These are phyloP conservation scores for Mucuna pruriens DNA, from an alignment of 306 rosid species.

Conservation along the genomic window DNA sequence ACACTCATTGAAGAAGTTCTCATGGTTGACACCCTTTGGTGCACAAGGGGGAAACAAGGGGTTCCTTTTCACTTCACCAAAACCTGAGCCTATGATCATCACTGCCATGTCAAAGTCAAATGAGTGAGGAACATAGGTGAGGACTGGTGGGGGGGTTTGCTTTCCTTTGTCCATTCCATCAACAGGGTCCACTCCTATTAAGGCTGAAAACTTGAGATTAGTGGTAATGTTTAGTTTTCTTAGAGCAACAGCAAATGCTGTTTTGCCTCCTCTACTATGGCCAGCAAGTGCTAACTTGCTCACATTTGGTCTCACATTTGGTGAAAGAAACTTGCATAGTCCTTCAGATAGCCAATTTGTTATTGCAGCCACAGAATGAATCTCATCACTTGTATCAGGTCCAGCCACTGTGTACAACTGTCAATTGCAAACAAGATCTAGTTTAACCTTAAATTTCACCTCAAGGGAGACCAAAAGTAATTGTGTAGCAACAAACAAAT, in stretches of 20 bases:
- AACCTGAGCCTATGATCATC: conserved; percentile 72
- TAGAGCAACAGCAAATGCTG: conserved; percentile 77
- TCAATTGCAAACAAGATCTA: conserved; percentile 26
- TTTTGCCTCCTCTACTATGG: conserved; percentile 91
- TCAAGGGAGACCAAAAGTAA: neutral
- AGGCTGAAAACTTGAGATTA: conserved; percentile 64
- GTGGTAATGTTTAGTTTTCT: conserved; percentile 46
- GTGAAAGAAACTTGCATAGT: conserved; percentile 58
- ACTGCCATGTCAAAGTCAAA: conserved; percentile 64
- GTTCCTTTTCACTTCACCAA: conserved; percentile 66
- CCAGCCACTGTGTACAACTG: conserved; percentile 73
- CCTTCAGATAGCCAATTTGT: conserved; percentile 73
- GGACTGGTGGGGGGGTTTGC: conserved; percentile 88
- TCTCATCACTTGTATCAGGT: conserved; percentile 68
- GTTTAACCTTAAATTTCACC: neutral
- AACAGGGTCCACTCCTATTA: conserved; percentile 88
- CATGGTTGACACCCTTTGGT: conserved; percentile 81
- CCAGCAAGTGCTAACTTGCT: conserved; percentile 69
- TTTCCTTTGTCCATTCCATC: conserved; percentile 79
- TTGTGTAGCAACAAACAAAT: neutral
- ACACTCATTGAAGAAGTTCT: conserved; percentile 71
- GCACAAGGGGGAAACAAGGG: conserved; percentile 82
- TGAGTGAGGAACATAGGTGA: conserved; percentile 69
- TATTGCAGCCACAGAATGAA: conserved; percentile 61
- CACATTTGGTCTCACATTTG: conserved; percentile 55